Percentiles rank a stretch among this genome's conserved stretches.
These are phyloP conservation scores for Periglandula ipomoeae DNA, from an alignment of 2,329 filamentous ascomycete genomes.

Conservation along the genomic window DNA sequence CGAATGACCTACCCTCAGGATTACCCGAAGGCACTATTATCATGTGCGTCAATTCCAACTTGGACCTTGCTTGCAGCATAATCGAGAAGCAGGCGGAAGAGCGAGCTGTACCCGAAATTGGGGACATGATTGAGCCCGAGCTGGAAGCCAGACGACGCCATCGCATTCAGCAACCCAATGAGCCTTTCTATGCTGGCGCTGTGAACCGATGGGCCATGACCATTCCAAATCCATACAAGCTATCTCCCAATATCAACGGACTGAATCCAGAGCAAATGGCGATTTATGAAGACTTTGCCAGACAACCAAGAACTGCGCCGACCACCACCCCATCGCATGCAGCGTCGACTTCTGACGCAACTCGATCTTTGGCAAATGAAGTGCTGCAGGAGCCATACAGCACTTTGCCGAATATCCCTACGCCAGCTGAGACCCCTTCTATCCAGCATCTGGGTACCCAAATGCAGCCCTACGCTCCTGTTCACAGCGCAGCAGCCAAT, in stretches of 20 bases:
- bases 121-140: constrained; percentile 80
- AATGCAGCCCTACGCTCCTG: constrained; percentile 45
- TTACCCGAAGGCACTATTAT: constrained; percentile 91
- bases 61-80: constrained; percentile 85
- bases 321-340: constrained; percentile 46
- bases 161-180: constrained; percentile 63
- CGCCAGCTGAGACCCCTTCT: constrained; percentile 49
- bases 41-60: constrained; percentile 97
- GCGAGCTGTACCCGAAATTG: constrained; percentile 86
- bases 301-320: constrained; percentile 62
- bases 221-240: constrained; percentile 87
- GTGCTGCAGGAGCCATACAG: constrained; percentile 54
- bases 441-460: constrained; percentile 44
- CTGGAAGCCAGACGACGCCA: constrained; percentile 71
- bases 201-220: constrained; percentile 89
- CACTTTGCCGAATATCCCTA: constrained; percentile 47
- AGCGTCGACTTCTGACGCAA: constrained; percentile 50
- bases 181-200: constrained; percentile 72
- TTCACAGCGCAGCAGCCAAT: constrained; percentile 30
- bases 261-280: constrained; percentile 87
- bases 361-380: constrained; percentile 53
- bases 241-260: constrained; percentile 59
- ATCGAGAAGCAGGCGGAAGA: constrained; percentile 95
- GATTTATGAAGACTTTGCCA: constrained; percentile 93
- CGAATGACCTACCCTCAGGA: constrained; percentile 62